phyloP scores from a whole-genome alignment of 1,284 basidiomycete species.

The Ganoderma boninense region DNA sequence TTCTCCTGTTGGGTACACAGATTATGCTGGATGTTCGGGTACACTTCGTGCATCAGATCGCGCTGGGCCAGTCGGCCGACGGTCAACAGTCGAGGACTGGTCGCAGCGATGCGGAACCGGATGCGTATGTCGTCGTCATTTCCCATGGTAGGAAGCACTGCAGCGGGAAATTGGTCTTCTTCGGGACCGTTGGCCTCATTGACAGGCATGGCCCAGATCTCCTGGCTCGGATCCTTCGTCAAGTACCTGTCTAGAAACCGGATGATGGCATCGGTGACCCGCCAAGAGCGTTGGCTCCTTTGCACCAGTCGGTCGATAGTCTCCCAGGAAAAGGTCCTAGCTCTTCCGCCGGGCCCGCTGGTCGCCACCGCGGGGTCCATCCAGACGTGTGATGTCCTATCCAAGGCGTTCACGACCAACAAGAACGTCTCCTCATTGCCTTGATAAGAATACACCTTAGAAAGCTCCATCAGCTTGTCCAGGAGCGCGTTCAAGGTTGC shows the following conservation, averaged over 20 bases:
- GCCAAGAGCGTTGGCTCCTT: conserved; percentile 69
- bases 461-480: conserved; percentile 59
- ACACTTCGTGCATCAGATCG: conserved; percentile 47
- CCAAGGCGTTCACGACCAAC: conserved; percentile 69
- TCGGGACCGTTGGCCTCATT: conserved; percentile 41
- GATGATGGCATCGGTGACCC: conserved; percentile 69
- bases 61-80: conserved; percentile 43
- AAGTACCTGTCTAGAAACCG: conserved; percentile 77
- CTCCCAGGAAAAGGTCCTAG: conserved; percentile 59
- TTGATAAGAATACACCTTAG: conserved; percentile 66
- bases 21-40: conserved; percentile 52
- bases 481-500: conserved; percentile 64
- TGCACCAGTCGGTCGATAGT: conserved; percentile 54
- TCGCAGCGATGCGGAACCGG: conserved; percentile 78
- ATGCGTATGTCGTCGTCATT: conserved; percentile 86
- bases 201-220: conserved; percentile 52
- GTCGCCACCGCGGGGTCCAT: conserved; percentile 45
- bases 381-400: conserved; percentile 76
- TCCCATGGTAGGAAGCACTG: conserved; percentile 61
- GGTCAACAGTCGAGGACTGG: conserved; percentile 69
- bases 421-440: conserved; percentile 63
- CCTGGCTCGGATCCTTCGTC: conserved; percentile 61
- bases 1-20: conserved; percentile 53
- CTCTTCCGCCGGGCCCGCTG: conserved; percentile 52
- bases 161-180: conserved; percentile 47